Base-by-base conservation (phyloP, 2,329 filamentous ascomycete genomes). In the Alternaria infectoria region DNA sequence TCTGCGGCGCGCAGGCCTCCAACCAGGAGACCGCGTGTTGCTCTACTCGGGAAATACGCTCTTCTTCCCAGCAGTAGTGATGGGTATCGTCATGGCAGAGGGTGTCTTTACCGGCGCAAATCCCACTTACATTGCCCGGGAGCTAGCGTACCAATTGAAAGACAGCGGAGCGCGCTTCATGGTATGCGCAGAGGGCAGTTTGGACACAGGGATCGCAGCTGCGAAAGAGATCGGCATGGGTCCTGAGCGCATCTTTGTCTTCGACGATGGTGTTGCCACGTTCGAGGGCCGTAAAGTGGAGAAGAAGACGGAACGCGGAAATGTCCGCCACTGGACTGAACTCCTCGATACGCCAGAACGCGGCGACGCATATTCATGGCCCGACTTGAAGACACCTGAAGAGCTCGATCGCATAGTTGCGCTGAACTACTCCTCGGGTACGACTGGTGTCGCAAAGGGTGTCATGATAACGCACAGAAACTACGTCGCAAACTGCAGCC, bases 381-480 rank as follows among this genome's bases (percentile, higher is more conserved):
- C 86, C 15, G 84, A 89, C 61, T 84, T 84, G 51, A 73, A 83
- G 1, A 77, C 81, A 0, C 82, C 86, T 44, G 80, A 87, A 2
- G 84, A 84, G 61, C 77, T 81, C 23, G 69, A 84, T 59, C 84
- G 85, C 6, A 87, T 87, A 1, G 88, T 90, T 69, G 90, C 88
- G 7, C 86, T 96, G 65, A 96, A 96, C 79, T 96, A 95, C 80
- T 91, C 88, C 67, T 90, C 87, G 28, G 89, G 92, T 11, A 94
- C 91, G 1, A 96, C 93, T 3, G 93, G 93, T 7, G 85, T 93
- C 5, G 92, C 93, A 10, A 96, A 96, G 77, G 93, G 93, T 11
- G 93, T 96, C 13, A 89, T 91, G 79, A 91, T 96, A 67, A 88
- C 89, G n/a, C 93, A 96, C 79, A 83, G 84, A 63, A 91, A 93